Conservation (phyloP, 257 asterid genomes). For the Cinchona pubescens region DNA sequence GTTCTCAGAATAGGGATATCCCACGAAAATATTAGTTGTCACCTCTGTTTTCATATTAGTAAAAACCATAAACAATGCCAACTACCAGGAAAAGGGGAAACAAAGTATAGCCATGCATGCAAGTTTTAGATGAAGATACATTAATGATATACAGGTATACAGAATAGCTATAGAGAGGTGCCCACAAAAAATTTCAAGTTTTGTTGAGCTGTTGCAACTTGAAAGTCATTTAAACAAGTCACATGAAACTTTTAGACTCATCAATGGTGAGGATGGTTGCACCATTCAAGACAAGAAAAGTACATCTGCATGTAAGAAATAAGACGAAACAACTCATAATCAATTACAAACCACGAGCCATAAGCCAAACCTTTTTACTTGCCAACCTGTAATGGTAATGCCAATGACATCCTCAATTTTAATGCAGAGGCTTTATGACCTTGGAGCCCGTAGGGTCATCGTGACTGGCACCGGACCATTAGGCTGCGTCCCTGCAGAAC, state of each 20-base stretch:
- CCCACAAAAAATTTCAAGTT: not conserved
- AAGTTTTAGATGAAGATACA: not conserved
- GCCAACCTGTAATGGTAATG: slow-evolving; percentile 7
- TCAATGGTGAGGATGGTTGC: not conserved
- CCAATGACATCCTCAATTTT: not conserved
- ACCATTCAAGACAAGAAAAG: not conserved
- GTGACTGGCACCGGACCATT: slow-evolving; percentile 83
- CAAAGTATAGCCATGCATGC: not conserved
- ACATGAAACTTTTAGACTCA: slow-evolving; percentile 6
- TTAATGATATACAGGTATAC: not conserved
- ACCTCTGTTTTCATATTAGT: not conserved
- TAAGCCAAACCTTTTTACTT: not conserved
- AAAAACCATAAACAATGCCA: not conserved
- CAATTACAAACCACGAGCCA: not conserved
- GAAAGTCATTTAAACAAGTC: not conserved
- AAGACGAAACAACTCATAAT: not conserved
- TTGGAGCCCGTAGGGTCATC: slow-evolving; percentile 57
- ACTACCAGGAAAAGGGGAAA: not conserved
- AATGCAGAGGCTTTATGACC: slow-evolving; percentile 42
- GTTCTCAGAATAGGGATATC: not conserved
- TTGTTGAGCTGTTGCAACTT: not conserved
- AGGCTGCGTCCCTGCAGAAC: slow-evolving; percentile 81
- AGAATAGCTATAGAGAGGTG: not conserved
- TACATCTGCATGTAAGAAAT: not conserved
- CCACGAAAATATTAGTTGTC: not conserved